Base-by-base conservation (phyloP, 208 protist species). In the Acanthamoeba triangularis region DNA sequence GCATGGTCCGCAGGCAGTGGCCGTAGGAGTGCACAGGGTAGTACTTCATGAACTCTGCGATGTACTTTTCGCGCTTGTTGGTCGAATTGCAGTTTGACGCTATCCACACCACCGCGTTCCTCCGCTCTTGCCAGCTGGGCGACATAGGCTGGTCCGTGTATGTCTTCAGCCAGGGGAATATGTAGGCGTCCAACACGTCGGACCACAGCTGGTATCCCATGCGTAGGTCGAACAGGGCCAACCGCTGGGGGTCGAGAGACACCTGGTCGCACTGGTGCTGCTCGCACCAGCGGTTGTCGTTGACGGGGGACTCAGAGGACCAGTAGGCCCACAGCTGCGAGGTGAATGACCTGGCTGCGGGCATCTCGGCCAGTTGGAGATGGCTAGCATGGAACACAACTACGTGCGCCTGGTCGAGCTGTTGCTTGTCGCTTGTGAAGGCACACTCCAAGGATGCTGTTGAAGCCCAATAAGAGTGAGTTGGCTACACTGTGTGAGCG, bases 21-120 rank as follows among this genome's bases (percentile, higher is more conserved):
- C 85, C 85, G 47, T 74, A 92, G 25, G 85, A 92, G 35, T 92
- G 56, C 25, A 92, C 85, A 0, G 85, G 85, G 37, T 92, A 92
- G 10, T 72, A 52, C 85, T 92, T 92, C 85, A 92, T 92, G n/a
- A 92, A 56, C 61, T 7, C 85, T 72, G 0, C 41, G 23, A 92
- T 92, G 28, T 74, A 92, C 59, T 72, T 37, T 56, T 92, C 85
- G 1, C 85, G 85, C 65, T 47, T 92, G 56, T 92, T 92, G 56
- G 74, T 18, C 61, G 85, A 92, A 6, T 72, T 11, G 85, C 85
- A 92, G 44, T 92, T 92, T 28, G 3, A 74, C 30, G 85, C 85
- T 5, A 92, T 52, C 85, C 85, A 92, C 85, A 92, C 85, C 25
- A 92, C 33, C 8, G 85, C 85, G 59, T 92, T 92, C 85, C 74